A percentile compares a stretch with the other conserved stretches of the same genome.
phyloP scores from a whole-genome alignment of 306 rosid genomes.

The Fragaria nilgerrensis region DNA sequence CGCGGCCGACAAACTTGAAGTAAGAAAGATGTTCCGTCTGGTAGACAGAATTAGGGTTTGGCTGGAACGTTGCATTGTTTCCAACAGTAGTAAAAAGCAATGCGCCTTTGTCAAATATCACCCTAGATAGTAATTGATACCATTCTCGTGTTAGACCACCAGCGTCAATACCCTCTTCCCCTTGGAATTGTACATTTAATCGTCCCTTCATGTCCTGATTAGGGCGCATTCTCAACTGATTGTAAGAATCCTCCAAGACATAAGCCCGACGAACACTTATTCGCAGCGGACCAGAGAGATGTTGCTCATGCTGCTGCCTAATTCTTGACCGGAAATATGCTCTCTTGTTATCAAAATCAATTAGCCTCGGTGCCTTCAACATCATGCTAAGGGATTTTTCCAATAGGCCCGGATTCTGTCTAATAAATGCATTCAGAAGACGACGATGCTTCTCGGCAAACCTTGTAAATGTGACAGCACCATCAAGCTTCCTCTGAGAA shows the following conservation, averaged over 20 bases:
- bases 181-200: constrained; percentile 95
- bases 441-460: constrained; percentile 98
- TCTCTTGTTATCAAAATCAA: constrained; percentile 95
- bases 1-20: constrained; percentile 97
- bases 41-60: constrained; percentile 94
- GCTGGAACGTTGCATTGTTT: constrained; percentile 94
- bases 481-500: constrained; percentile 66
- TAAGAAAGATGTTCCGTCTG: constrained; percentile 99
- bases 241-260: constrained; percentile 95
- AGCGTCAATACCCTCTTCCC: constrained; percentile 99
- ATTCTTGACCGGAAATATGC: constrained; percentile 95
- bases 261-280: constrained; percentile 92
- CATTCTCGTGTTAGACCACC: constrained; percentile 99
- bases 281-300: constrained; percentile 81
- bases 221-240: constrained; percentile 94
- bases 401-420: constrained; percentile 92
- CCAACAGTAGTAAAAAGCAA: constrained; percentile 96
- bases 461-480: constrained; percentile 77
- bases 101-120: constrained; percentile 95
- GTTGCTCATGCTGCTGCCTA: constrained; percentile 95
- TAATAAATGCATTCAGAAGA: constrained; percentile 84
- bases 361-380: constrained; percentile 94
- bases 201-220: constrained; percentile 87
- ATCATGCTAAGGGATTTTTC: constrained; percentile 97
- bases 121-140: constrained; percentile 96